Evolutionary conservation across 2,329 filamentous ascomycete genomes (phyloP).

Genomic region (Calonectria leucothoes): DNA sequence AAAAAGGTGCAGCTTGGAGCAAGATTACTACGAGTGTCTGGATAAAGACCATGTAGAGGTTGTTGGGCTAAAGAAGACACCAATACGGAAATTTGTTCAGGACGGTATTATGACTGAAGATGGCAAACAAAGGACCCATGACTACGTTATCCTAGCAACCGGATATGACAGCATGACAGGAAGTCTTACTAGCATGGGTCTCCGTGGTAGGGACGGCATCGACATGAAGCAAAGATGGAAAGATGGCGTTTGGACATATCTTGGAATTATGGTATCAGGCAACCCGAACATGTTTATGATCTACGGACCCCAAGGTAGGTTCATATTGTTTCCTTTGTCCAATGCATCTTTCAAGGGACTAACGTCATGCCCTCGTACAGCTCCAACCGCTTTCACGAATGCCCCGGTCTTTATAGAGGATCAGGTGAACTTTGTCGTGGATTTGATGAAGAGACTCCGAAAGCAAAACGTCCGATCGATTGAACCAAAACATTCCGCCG

Average conservation of each 20-base stretch:
- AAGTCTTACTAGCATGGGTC: constrained; percentile 34
- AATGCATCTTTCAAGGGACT: not conserved
- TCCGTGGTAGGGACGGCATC: constrained; percentile 28
- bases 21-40: constrained; percentile 41
- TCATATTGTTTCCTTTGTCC: not conserved
- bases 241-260: constrained; percentile 34
- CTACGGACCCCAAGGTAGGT: constrained; percentile 37
- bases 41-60: constrained; percentile 59
- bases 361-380: not conserved
- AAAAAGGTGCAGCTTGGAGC: constrained; percentile 60
- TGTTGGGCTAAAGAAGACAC: constrained; percentile 56
- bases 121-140: constrained; percentile 36
- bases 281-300: constrained; percentile 39
- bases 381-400: constrained; percentile 32
- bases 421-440: constrained; percentile 31
- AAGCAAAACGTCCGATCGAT: constrained; percentile 11
- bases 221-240: constrained; percentile 28
- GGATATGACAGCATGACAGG: constrained; percentile 38
- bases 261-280: constrained; percentile 34
- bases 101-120: constrained; percentile 53
- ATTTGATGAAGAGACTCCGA: constrained; percentile 25
- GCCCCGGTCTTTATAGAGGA: constrained; percentile 36
- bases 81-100: constrained; percentile 53
- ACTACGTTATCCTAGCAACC: constrained; percentile 42
- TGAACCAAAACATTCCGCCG: constrained; percentile 10